Conservation (phyloP, 768 basidiomycete species). For the Kwoniella sp. region DNA sequence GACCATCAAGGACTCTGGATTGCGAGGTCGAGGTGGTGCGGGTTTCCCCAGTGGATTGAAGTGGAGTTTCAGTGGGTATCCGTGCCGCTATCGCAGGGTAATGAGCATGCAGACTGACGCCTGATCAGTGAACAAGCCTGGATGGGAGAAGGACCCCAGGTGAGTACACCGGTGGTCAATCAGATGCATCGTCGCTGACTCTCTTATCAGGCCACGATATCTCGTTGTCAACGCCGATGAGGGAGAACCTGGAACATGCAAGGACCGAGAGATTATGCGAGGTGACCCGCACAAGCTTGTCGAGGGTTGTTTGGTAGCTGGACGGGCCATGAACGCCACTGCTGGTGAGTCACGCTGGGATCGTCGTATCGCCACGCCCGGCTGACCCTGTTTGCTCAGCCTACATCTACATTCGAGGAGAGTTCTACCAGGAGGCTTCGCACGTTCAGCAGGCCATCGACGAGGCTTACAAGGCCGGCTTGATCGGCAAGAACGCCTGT, state of each 20-base stretch:
- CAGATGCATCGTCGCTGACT: background rate
- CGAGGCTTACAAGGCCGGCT: slow-evolving; percentile 85
- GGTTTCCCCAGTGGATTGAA: slow-evolving; percentile 96
- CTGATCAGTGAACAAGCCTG: slow-evolving; percentile 87
- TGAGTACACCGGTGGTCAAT: slow-evolving; percentile 41
- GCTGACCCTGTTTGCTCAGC: slow-evolving; percentile 52
- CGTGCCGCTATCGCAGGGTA: background rate
- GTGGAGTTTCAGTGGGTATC: slow-evolving; percentile 57
- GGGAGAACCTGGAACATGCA: slow-evolving; percentile 98
- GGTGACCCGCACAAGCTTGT: slow-evolving; percentile 98
- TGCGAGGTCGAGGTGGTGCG: slow-evolving; percentile 92
- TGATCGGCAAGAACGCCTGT: slow-evolving; percentile 86
- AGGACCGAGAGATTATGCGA: slow-evolving; percentile 95
- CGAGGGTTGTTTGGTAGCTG: slow-evolving; percentile 95
- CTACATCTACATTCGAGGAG: slow-evolving; percentile 99
- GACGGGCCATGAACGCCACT: slow-evolving; percentile 92
- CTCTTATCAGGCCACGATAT: slow-evolving; percentile 69
- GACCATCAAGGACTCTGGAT: slow-evolving; percentile 89
- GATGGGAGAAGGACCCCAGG: slow-evolving; percentile 91
- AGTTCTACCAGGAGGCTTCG: slow-evolving; percentile 91
- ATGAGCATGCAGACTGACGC: background rate
- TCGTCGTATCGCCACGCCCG: background rate
- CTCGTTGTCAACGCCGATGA: slow-evolving; percentile 98
- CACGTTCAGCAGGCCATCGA: slow-evolving; percentile 93
- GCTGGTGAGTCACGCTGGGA: slow-evolving; percentile 55